Base-by-base conservation (phyloP, 2,329 filamentous ascomycete species). In the Simplicillium aogashimaense region DNA sequence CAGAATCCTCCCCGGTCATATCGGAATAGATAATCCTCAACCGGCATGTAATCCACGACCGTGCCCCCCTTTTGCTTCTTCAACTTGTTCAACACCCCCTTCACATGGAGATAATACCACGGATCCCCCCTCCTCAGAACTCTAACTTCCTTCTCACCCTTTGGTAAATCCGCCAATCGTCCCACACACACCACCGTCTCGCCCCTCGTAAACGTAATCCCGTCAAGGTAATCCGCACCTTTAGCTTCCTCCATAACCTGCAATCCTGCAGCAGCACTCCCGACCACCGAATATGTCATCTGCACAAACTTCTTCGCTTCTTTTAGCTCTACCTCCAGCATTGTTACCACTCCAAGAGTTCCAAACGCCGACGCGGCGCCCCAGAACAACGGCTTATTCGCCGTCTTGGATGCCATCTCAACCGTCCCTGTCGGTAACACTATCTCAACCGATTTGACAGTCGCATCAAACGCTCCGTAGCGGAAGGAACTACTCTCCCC, bases 81-180 rank as follows among this genome's bases (percentile, higher is more conserved):
- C 10, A 63, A 45, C 35, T 47, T 43, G 43, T 55, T 57, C 44
- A 55, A 49, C 30, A 57, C 53, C n/a, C 66, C 57, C 46, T 75
- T 59, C 2, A 74, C 81, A 47, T 83, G 81, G 3, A 86, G 61
- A 44, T 86, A 87, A 53, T 85, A 86, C 84, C 83, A 88, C 1
- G 79, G 76, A 47, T 88, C 83, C 4, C 55, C 57, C 0, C 72
- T 61, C 10, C 71, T 64, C n/a, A 70, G 72, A 55, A 86, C 83
- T 0, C 54, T 63, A 17, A 59, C 60, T 1, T 61, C 49, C 35
- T 53, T 54, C 3, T 46, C 43, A 1, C 55, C 59, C 0, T 53
- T 40, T 0, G 67, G 67, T 0, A 67, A 44, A 38, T 82, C 64
- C 1, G 69, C 68, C 13, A 83, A 60, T 9, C 63, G 65, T 0